phyloP scores from a whole-genome alignment of 306 rosid species.

The Crotalaria pallida region DNA sequence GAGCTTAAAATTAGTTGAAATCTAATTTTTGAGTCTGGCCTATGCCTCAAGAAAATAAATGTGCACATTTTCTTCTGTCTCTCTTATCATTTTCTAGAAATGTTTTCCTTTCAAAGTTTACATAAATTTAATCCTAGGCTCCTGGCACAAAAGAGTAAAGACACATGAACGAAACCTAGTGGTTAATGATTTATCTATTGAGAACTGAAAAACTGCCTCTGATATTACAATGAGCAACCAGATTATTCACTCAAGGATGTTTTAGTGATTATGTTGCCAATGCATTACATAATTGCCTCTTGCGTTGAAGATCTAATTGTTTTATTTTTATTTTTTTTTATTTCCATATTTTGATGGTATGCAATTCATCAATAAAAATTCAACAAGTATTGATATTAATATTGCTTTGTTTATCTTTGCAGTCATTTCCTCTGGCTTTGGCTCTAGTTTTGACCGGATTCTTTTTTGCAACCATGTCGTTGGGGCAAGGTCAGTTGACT shows the following conservation, averaged over 20 bases:
- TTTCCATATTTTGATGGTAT: neutral
- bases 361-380: conserved; percentile 14
- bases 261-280: neutral
- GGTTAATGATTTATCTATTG: neutral
- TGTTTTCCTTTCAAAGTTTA: neutral
- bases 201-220: neutral
- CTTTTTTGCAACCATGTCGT: conserved; percentile 70
- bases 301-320: conserved; percentile 3
- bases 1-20: neutral
- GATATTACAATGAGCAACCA: conserved; percentile 3
- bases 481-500: conserved; percentile 72
- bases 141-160: neutral
- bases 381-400: conserved; percentile 12
- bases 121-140: neutral
- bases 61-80: neutral
- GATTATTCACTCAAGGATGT: conserved; percentile 18
- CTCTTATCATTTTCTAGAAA: neutral
- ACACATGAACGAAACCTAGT: neutral
- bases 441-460: conserved; percentile 69
- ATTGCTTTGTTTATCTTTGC: conserved; percentile 29
- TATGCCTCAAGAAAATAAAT: neutral
- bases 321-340: neutral
- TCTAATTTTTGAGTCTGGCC: conserved; percentile 9
- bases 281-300: neutral
- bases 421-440: conserved; percentile 87